These are phyloP conservation scores for Capronia coronata DNA, from an alignment of 2,329 filamentous ascomycete genomes.

Conservation along the genomic window DNA sequence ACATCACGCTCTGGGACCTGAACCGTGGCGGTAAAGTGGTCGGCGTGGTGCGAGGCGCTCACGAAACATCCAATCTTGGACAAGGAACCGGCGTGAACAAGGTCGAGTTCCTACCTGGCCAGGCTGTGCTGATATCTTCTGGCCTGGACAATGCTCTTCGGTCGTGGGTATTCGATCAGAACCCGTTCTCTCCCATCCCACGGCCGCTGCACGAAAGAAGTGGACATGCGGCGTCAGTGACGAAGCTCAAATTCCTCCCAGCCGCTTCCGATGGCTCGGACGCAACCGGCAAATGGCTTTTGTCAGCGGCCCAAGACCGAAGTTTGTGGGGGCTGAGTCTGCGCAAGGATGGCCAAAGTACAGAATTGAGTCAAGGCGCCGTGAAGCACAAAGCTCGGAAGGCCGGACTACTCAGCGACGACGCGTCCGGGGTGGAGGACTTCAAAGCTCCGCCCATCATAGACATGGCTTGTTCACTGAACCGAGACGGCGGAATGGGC, in stretches of 20 bases:
- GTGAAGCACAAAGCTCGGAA: slow-evolving; percentile 87
- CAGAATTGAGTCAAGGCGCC: slow-evolving; percentile 85
- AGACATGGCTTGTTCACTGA: slow-evolving; percentile 82
- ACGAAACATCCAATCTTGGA: slow-evolving; percentile 55
- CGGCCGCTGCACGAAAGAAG: slow-evolving; percentile 77
- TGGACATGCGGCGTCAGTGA: slow-evolving; percentile 82
- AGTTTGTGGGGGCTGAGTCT: slow-evolving; percentile 97
- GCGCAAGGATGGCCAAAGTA: slow-evolving; percentile 86
- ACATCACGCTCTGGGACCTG: slow-evolving; percentile 93
- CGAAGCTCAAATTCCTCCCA: slow-evolving; percentile 75
- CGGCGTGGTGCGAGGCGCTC: slow-evolving; percentile 79
- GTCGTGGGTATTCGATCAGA: slow-evolving; percentile 93
- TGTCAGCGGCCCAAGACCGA: slow-evolving; percentile 81
- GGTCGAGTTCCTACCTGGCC: slow-evolving; percentile 80
- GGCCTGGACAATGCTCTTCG: slow-evolving; percentile 90
- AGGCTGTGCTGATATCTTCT: slow-evolving; percentile 82
- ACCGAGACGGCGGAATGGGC: slow-evolving; percentile 90
- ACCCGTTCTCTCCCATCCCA: slow-evolving; percentile 79
- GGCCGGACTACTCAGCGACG: slow-evolving; percentile 27
- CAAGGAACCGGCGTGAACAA: slow-evolving; percentile 71
- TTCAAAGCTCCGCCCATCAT: slow-evolving; percentile 90
- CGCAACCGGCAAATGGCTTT: slow-evolving; percentile 82
- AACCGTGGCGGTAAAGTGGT: slow-evolving; percentile 81
- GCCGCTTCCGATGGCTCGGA: slow-evolving; percentile 85
- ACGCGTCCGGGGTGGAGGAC: slow-evolving; percentile 33